Percentiles rank a stretch among this genome's conserved stretches.
phyloP scores from a whole-genome alignment of 345 rosid species.

The Salix brachista region DNA sequence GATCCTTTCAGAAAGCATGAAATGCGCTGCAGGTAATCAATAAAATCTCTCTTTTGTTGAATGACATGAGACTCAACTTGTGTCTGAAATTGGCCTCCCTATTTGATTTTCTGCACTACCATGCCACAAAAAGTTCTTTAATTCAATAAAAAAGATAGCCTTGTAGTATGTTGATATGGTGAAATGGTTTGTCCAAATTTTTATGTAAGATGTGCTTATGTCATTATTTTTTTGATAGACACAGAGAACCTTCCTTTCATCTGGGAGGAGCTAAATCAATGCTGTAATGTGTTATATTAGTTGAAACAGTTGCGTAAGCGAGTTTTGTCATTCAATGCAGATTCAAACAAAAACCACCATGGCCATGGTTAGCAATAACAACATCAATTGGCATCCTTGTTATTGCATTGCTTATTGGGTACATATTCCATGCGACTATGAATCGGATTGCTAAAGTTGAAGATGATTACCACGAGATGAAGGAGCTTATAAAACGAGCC shows the following conservation, averaged over 20 bases:
- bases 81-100: background rate
- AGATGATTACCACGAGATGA: slow-evolving; percentile 75
- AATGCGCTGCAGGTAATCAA: slow-evolving; percentile 90
- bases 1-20: slow-evolving; percentile 94
- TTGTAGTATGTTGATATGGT: background rate
- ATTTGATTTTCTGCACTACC: background rate
- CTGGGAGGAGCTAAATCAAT: background rate
- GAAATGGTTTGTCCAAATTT: background rate
- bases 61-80: background rate
- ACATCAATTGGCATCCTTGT: slow-evolving; percentile 69
- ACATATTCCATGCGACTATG: slow-evolving; percentile 72
- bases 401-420: slow-evolving; percentile 72
- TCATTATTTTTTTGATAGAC: background rate
- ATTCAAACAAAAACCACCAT: slow-evolving; percentile 80
- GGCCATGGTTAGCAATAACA: slow-evolving; percentile 62
- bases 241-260: slow-evolving; percentile 3
- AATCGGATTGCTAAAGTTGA: slow-evolving; percentile 84
- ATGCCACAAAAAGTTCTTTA: background rate
- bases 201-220: background rate
- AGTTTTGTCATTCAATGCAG: slow-evolving; percentile 35
- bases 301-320: slow-evolving; percentile 2
- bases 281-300: background rate
- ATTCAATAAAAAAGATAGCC: background rate
- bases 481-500: slow-evolving; percentile 69
- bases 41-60: slow-evolving; percentile 7